Conservation (phyloP, 2,329 filamentous ascomycete genomes). For the Calonectria honghensis region DNA sequence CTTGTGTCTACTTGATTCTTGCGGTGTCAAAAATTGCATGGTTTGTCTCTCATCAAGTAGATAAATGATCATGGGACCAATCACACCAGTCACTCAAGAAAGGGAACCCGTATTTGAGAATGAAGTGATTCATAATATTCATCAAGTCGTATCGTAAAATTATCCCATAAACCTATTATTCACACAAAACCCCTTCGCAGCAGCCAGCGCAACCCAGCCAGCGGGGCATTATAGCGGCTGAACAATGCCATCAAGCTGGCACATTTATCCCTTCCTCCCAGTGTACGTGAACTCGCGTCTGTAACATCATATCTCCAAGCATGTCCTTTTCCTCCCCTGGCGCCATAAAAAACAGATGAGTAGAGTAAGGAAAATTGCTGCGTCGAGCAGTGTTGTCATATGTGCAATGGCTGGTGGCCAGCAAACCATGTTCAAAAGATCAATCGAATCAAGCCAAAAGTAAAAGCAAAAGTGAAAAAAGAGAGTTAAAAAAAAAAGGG, state of each 20-base stretch:
- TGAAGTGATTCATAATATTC: constrained; percentile 47
- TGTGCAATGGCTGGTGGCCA: constrained; percentile 31
- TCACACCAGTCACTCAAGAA: not conserved
- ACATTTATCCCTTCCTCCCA: not conserved
- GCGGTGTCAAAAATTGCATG: too few species aligned
- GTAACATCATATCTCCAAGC: constrained; percentile 34
- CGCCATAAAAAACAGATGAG: constrained; percentile 31
- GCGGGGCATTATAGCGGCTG: constrained; percentile 36
- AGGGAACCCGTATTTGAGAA: not conserved
- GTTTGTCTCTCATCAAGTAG: too few species aligned
- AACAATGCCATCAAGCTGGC: constrained; percentile 29
- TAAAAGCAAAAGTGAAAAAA: constrained; percentile 22
- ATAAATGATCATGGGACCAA: not conserved
- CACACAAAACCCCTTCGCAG: constrained; percentile 35
- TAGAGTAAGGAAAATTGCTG: constrained; percentile 37
- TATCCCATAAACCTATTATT: constrained; percentile 44
- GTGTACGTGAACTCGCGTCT: constrained; percentile 4
- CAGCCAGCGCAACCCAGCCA: constrained; percentile 31
- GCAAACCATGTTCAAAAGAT: constrained; percentile 15
- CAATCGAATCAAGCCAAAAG: constrained; percentile 16
- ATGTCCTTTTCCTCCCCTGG: constrained; percentile 30
- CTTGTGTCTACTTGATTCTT: not conserved
- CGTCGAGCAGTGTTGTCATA: constrained; percentile 45
- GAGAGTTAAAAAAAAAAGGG: not conserved
- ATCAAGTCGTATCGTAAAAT: constrained; percentile 52